Conservation (phyloP, 106 monocot genomes). For the Dioscorea zingiberensis region DNA sequence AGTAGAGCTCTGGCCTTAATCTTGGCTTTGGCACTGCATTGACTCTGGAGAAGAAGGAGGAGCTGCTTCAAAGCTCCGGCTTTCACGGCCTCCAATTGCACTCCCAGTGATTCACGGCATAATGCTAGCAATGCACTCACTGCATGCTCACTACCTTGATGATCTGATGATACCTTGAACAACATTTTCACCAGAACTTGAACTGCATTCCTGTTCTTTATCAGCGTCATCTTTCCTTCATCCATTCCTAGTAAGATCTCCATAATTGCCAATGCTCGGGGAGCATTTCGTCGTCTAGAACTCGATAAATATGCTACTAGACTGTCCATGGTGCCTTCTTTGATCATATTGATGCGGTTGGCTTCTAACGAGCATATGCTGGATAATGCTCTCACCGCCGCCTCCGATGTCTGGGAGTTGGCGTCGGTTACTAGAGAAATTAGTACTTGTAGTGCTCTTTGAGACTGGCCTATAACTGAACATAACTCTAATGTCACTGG, state of each 20-base stretch:
- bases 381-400: slow-evolving; percentile 35
- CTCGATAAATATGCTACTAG: slow-evolving; percentile 29
- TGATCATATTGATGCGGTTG: slow-evolving; percentile 32
- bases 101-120: slow-evolving; percentile 37
- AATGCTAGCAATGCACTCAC: slow-evolving; percentile 35
- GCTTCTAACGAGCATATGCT: slow-evolving; percentile 39
- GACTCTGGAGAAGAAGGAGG: slow-evolving; percentile 72
- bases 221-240: slow-evolving; percentile 29
- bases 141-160: slow-evolving; percentile 73
- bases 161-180: slow-evolving; percentile 42
- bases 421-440: slow-evolving; percentile 27
- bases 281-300: background rate
- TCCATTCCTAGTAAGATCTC: slow-evolving; percentile 41
- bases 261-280: slow-evolving; percentile 48
- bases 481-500: slow-evolving; percentile 22
- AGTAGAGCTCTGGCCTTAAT: slow-evolving; percentile 40
- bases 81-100: slow-evolving; percentile 30
- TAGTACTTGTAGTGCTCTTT: slow-evolving; percentile 20
- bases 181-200: slow-evolving; percentile 52
- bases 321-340: slow-evolving; percentile 37
- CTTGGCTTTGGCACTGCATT: slow-evolving; percentile 53
- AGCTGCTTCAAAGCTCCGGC: slow-evolving; percentile 51
- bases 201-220: slow-evolving; percentile 14
- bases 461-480: slow-evolving; percentile 24
- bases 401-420: slow-evolving; percentile 21